A percentile compares a stretch with the other conserved stretches of the same genome.
These are phyloP conservation scores for Trichoderma citrinoviride DNA, from an alignment of 2,329 filamentous ascomycete species.

Conservation along the genomic window DNA sequence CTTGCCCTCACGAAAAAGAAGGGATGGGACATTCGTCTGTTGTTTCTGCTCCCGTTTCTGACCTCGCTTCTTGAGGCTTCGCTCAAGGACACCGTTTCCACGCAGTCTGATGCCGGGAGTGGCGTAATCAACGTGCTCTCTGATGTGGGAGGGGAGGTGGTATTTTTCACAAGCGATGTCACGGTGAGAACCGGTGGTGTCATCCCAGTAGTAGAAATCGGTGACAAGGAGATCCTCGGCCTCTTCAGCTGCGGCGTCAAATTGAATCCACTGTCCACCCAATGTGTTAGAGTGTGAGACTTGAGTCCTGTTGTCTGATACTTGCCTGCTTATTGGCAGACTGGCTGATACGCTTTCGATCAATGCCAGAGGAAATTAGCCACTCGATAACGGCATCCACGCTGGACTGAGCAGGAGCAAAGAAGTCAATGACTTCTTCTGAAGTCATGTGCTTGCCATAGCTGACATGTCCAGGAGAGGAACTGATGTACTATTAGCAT, in stretches of 20 bases:
- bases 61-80: background rate
- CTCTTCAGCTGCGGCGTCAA: constrained; percentile 20
- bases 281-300: background rate
- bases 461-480: background rate
- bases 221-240: constrained; percentile 52
- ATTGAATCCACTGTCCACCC: constrained; percentile 33
- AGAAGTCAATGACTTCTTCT: constrained; percentile 12
- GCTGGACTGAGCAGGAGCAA: constrained; percentile 39
- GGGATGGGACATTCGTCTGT: background rate
- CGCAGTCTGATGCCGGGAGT: background rate
- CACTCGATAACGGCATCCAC: constrained; percentile 51
- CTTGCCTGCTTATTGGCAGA: constrained; percentile 42
- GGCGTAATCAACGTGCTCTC: constrained; percentile 3
- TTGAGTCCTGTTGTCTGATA: too few relatives aligned
- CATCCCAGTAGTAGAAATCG: constrained; percentile 50
- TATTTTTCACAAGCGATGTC: constrained; percentile 35
- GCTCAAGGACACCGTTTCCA: background rate
- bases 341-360: constrained; percentile 43
- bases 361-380: constrained; percentile 51
- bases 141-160: background rate
- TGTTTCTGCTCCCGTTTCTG: background rate
- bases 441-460: constrained; percentile 16
- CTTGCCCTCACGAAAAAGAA: background rate
- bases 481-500: background rate
- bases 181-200: constrained; percentile 32